A percentile compares a stretch with the other conserved stretches of the same genome.
Conservation (phyloP, 2,329 filamentous ascomycete genomes). For the Aspergillus terreus region DNA sequence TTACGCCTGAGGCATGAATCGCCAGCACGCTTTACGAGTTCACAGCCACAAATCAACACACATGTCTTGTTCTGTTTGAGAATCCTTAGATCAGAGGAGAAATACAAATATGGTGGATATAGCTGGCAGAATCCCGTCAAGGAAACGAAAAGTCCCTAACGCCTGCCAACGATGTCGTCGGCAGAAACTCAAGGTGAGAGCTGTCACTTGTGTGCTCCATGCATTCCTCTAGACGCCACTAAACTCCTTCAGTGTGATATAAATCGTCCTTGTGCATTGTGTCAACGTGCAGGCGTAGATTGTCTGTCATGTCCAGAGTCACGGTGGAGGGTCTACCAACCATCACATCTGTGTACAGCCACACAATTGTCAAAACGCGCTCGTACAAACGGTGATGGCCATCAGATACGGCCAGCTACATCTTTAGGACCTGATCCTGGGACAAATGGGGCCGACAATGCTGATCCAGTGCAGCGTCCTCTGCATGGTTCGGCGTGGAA, state of each 20-base stretch:
- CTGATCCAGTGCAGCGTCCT: background rate
- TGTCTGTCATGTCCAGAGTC: conserved; percentile 10
- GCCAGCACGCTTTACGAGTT: background rate
- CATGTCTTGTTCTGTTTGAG: background rate
- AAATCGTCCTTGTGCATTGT: conserved; percentile 31
- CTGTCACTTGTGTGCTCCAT: too few relatives aligned
- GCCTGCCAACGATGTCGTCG: conserved; percentile 25
- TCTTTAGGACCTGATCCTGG: background rate
- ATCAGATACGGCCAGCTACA: background rate
- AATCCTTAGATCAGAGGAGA: background rate
- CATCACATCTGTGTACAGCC: background rate
- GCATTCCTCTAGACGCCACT: background rate
- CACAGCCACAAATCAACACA: background rate
- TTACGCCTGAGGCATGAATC: too few relatives aligned
- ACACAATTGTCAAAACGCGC: background rate
- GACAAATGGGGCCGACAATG: background rate
- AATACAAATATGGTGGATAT: background rate
- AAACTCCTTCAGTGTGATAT: conserved; percentile 21
- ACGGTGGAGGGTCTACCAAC: conserved; percentile 6
- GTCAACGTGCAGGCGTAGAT: conserved; percentile 19
- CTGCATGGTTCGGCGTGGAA: conserved; percentile 7
- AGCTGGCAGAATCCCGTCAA: background rate
- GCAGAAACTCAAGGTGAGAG: conserved; percentile 25
- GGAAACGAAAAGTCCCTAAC: conserved; percentile 9
- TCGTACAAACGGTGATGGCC: too few relatives aligned